Conservation (phyloP, 1,284 basidiomycete genomes). For the Schizophyllum amplum region DNA sequence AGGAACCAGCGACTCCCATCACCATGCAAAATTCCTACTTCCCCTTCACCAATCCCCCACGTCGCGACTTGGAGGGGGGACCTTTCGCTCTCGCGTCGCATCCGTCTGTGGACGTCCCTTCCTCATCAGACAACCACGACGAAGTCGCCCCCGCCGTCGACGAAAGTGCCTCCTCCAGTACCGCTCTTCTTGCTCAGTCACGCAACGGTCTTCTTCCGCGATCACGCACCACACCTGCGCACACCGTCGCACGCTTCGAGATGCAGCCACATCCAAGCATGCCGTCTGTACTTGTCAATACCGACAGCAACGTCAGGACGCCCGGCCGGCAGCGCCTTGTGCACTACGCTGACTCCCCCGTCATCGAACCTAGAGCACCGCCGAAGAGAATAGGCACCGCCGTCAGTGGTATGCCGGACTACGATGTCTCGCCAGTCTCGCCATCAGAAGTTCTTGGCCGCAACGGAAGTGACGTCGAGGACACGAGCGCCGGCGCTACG, state of each 20-base stretch:
- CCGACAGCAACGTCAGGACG: constrained; percentile 14
- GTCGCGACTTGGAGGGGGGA: too few relatives aligned
- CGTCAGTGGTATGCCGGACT: constrained; percentile 4
- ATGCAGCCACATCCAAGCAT: too few relatives aligned
- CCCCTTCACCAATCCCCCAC: too few relatives aligned
- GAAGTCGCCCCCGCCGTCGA: too few relatives aligned
- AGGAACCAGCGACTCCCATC: constrained; percentile 2
- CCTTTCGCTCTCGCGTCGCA: too few relatives aligned
- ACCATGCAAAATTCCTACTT: background rate
- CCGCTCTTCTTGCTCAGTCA: too few relatives aligned
- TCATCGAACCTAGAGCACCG: constrained; percentile 10
- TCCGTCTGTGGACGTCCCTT: too few relatives aligned
- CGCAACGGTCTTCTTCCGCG: too few relatives aligned
- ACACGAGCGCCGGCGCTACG: constrained; percentile 56
- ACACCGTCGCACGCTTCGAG: too few relatives aligned
- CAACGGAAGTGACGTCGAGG: constrained; percentile 38
- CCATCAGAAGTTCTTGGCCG: constrained; percentile 55
- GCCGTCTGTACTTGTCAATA: constrained; percentile 13
- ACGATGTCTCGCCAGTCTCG: constrained; percentile 13
- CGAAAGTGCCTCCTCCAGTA: too few relatives aligned
- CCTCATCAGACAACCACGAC: too few relatives aligned
- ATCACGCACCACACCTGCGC: too few relatives aligned
- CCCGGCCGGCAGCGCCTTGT: constrained; percentile 17
- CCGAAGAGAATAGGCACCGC: constrained; percentile 28
- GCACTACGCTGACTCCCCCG: constrained; percentile 31